These are phyloP conservation scores for Xylaria sp. DNA, from an alignment of 2,329 filamentous ascomycete species.

Conservation along the genomic window DNA sequence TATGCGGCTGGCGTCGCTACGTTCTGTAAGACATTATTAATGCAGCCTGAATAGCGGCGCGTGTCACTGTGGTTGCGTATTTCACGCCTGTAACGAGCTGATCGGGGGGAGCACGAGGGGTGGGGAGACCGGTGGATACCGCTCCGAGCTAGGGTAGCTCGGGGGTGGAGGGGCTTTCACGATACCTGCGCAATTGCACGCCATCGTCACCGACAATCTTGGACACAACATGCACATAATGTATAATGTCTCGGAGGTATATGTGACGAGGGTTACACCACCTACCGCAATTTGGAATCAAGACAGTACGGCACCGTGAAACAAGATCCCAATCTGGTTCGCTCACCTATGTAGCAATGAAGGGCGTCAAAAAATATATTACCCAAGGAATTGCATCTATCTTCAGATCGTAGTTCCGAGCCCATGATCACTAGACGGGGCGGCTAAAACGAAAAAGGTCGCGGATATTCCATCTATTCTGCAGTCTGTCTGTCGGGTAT, in stretches of 20 bases:
- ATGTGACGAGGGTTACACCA: background rate
- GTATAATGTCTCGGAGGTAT: background rate
- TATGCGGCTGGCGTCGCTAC: background rate
- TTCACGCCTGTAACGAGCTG: background rate
- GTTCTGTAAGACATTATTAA: conserved; percentile 38
- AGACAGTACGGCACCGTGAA: background rate
- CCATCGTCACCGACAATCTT: background rate
- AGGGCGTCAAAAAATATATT: conserved; percentile 6
- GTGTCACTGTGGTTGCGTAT: background rate
- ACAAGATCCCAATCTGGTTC: background rate
- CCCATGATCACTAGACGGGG: conserved; percentile 3
- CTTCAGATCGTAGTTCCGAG: background rate
- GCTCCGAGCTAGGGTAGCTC: conserved; percentile 11
- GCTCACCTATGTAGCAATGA: background rate
- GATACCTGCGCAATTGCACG: conserved; percentile 19
- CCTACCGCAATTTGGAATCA: background rate
- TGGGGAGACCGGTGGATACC: conserved; percentile 28
- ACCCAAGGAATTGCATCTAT: conserved; percentile 1
- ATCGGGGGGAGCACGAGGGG: background rate
- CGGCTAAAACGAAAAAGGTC: conserved; percentile 17
- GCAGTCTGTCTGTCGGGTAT: too few relatives aligned
- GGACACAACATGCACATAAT: too few relatives aligned
- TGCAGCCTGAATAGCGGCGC: conserved; percentile 30
- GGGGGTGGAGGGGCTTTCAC: background rate
- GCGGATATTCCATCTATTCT: too few relatives aligned